These are phyloP conservation scores for Echeveria elegans DNA, from an alignment of 164 flowering plant genomes.

Conservation along the genomic window DNA sequence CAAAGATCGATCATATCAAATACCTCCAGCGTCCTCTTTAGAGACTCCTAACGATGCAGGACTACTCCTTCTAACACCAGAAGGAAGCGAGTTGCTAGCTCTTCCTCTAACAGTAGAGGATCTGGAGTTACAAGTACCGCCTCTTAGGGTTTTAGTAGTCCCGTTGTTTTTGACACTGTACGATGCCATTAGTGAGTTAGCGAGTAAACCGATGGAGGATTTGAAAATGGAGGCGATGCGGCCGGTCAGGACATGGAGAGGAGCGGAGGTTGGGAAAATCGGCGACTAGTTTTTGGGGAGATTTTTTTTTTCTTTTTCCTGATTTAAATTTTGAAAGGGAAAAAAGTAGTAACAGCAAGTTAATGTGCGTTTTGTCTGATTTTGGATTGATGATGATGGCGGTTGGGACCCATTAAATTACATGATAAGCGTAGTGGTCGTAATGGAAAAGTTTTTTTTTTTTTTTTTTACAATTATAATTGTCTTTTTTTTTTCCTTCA, in stretches of 20 bases:
- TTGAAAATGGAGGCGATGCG: background rate
- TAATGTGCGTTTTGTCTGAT: background rate
- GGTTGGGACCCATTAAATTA: conserved; percentile 7
- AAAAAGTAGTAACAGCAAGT: background rate
- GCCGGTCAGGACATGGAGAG: too few relatives aligned
- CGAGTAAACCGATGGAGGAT: background rate
- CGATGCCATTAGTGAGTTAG: background rate
- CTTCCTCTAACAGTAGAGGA: conserved; percentile 41
- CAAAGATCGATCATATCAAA: background rate
- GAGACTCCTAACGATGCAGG: conserved; percentile 19
- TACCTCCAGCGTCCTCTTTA: conserved; percentile 33
- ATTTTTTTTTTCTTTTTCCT: too few relatives aligned
- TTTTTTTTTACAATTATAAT: too few relatives aligned
- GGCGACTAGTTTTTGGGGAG: background rate
- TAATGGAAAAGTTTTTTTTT: too few relatives aligned
- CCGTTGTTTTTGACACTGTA: background rate
- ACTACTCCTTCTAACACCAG: conserved; percentile 33
- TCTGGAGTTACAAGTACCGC: conserved; percentile 18
- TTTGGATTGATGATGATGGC: background rate
- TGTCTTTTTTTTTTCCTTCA: too few relatives aligned
- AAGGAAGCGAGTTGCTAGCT: conserved; percentile 21
- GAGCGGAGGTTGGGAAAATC: background rate
- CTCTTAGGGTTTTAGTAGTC: background rate
- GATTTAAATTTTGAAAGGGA: background rate
- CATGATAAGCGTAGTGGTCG: background rate